Base-by-base conservation (phyloP, 2,329 filamentous ascomycete genomes). In the Fusarium annulatum region DNA sequence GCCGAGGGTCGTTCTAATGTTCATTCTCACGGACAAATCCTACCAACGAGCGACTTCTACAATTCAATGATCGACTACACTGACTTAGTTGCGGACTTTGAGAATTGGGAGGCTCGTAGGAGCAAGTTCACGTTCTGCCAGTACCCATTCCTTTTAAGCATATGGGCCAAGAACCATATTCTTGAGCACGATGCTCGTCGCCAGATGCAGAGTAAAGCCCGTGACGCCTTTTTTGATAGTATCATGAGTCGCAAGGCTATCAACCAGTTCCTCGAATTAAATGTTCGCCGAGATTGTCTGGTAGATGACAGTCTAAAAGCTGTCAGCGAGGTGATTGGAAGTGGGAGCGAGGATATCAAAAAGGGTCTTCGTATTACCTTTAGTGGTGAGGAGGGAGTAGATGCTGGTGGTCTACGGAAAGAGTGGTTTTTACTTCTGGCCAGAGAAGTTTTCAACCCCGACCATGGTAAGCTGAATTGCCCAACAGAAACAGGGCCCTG, bases 371-470 rank as follows among this genome's bases (percentile, higher is more conserved):
- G 93, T 23, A 96, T 98, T 67, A 91, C 93, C 67, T 98, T 98
- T 76, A 87, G 89, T 38, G 95, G 94, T 38, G 95, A 98, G 82
- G 95, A 98, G 82, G 95, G 95, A 9, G 91, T 97, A 57, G 95
- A 98, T 83, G 94, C 93, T 9, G 95, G 95, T 42, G 95, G 95
- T 1, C 86, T 97, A 62, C 90, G 94, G 64, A 98, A 98, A 81
- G 95, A 98, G 83, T 98, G 95, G 95, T 98, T 98, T 79, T 84
- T 97, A 57, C 88, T 97, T 66, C 88, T 98, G 28, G 91, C 96
- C 55, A 88, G 95, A 75, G 95, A 98, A 79, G 92, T 98, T 38
- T 97, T 97, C 82, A 95, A 97, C 77, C 94, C 94, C 7, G 91
- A 95, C 75, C 93, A 97, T 84, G 94, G 93, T 95, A 87, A 77